These are phyloP conservation scores for Candida sithepensis DNA, from an alignment of 805 yeast species.

Conservation along the genomic window DNA sequence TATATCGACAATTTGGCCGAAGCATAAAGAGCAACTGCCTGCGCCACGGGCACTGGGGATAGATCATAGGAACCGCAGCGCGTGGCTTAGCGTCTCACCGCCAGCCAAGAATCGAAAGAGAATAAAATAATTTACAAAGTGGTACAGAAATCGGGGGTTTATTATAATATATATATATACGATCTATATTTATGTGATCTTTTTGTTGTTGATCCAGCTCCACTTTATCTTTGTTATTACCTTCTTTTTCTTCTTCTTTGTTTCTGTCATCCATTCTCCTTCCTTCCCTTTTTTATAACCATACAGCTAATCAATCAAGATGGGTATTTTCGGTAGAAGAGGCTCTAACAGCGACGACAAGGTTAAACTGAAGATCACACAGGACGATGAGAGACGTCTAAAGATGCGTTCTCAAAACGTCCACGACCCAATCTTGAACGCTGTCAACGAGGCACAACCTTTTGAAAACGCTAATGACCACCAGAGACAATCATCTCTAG, in stretches of 20 bases:
- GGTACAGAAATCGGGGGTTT: no score
- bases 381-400: conserved; percentile 49
- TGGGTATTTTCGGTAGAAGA: conserved; percentile 45
- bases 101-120: no score
- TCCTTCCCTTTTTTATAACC: background rate
- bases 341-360: conserved; percentile 28
- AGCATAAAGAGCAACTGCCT: background rate
- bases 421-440: conserved; percentile 88
- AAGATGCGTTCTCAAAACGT: conserved; percentile 66
- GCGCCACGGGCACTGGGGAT: background rate
- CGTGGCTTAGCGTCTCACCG: background rate
- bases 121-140: no score
- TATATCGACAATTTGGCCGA: no score
- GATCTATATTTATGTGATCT: no score
- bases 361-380: conserved; percentile 40
- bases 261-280: background rate
- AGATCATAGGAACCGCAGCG: background rate
- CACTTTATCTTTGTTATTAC: no score
- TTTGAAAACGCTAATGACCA: conserved; percentile 58
- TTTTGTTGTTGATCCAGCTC: no score
- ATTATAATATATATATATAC: no score
- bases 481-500: conserved; percentile 32
- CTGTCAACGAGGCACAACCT: conserved; percentile 95
- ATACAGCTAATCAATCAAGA: conserved; percentile 11
- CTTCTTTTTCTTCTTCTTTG: background rate